phyloP scores from a whole-genome alignment of 2,329 filamentous ascomycete species.

The Helotiales sp. region DNA sequence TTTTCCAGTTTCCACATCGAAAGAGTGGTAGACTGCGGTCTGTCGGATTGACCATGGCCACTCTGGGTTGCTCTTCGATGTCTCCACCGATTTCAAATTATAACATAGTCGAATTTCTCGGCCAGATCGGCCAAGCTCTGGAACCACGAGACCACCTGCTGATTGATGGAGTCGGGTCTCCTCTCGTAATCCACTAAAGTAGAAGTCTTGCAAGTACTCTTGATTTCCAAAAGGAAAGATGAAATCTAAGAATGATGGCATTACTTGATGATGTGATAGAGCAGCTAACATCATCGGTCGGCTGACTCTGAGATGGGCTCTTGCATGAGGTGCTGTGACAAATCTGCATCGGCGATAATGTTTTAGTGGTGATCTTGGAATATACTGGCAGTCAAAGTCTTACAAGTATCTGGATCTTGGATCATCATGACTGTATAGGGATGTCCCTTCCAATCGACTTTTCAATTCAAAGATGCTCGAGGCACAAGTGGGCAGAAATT shows the following conservation, averaged over 20 bases:
- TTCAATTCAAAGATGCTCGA: slow-evolving; percentile 9
- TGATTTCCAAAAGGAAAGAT: slow-evolving; percentile 39
- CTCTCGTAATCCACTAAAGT: slow-evolving; percentile 39
- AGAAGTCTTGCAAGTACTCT: slow-evolving; percentile 35
- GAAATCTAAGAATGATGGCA: slow-evolving; percentile 39
- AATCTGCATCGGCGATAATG: slow-evolving; percentile 17
- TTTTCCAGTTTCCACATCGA: slow-evolving; percentile 37
- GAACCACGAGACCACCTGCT: slow-evolving; percentile 21
- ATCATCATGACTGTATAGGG: slow-evolving; percentile 12
- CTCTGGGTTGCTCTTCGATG: slow-evolving; percentile 16
- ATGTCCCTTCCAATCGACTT: neutral
- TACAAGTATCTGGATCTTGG: slow-evolving; percentile 29
- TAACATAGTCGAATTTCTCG: slow-evolving; percentile 40
- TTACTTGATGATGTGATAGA: slow-evolving; percentile 37
- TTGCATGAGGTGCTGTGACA: slow-evolving; percentile 24
- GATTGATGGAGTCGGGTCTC: slow-evolving; percentile 25
- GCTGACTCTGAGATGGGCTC: slow-evolving; percentile 17
- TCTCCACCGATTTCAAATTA: slow-evolving; percentile 40
- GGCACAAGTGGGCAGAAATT: slow-evolving; percentile 9
- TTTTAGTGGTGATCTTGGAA: neutral
- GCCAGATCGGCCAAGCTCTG: slow-evolving; percentile 38
- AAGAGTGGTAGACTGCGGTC: slow-evolving; percentile 39
- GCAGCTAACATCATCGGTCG: slow-evolving; percentile 22
- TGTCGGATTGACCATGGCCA: slow-evolving; percentile 40
- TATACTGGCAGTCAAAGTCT: neutral